These are phyloP conservation scores for Marchantia polymorpha DNA, from an alignment of 225 moss, liverwort and hornwort species.

Conservation along the genomic window DNA sequence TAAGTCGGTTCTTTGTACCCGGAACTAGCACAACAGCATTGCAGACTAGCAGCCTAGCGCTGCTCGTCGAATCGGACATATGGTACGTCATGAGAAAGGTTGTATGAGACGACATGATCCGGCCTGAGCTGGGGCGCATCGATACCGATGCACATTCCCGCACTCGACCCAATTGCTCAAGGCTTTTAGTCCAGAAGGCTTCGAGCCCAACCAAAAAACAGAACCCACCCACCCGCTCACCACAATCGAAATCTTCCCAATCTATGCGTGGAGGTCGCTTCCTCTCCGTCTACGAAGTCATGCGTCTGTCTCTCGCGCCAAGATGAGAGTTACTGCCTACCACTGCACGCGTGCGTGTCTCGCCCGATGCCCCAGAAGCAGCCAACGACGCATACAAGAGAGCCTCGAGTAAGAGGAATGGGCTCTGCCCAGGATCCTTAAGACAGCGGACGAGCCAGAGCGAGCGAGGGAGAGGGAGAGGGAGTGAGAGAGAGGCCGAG, in stretches of 20 bases:
- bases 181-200: neutral
- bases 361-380: neutral
- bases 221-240: too few species aligned
- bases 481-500: neutral
- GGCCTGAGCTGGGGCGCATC: constrained; percentile 16
- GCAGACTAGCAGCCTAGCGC: constrained; percentile 28
- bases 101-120: constrained; percentile 25
- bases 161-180: constrained; percentile 15
- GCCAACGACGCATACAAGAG: neutral
- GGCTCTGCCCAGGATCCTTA: neutral
- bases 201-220: neutral
- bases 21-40: constrained; percentile 27
- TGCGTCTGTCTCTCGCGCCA: too few species aligned
- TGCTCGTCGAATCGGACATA: constrained; percentile 18
- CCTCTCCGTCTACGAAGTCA: too few species aligned
- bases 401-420: too few species aligned
- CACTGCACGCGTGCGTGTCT: neutral
- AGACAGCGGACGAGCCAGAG: neutral
- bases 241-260: neutral
- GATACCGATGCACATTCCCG: constrained; percentile 30
- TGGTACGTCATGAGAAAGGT: constrained; percentile 20
- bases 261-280: too few species aligned
- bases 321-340: too few species aligned
- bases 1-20: constrained; percentile 23
- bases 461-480: neutral